Percentiles rank a stretch among this genome's conserved stretches.
phyloP scores from a whole-genome alignment of 2,329 filamentous ascomycete genomes.

The Nothophaeocryptopus gaeumannii region DNA sequence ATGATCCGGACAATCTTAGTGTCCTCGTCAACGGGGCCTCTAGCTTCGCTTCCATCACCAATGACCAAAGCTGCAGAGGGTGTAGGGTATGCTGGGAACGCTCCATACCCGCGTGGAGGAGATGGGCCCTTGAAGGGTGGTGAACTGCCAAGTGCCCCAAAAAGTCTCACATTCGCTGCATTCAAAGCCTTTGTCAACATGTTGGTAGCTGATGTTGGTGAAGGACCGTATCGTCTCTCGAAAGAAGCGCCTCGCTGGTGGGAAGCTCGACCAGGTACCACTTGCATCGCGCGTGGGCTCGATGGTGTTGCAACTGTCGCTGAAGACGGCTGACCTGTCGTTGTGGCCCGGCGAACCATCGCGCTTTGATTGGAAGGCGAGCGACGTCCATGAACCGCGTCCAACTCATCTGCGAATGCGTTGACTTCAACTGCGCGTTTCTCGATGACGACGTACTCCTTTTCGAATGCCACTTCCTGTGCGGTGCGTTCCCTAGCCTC shows the following conservation, averaged over 20 bases:
- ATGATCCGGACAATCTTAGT: constrained; percentile 72
- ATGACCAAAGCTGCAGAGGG: constrained; percentile 62
- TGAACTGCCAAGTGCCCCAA: constrained; percentile 65
- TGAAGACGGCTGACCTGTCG: constrained; percentile 68
- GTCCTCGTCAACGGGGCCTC: constrained; percentile 72
- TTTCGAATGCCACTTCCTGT: constrained; percentile 84
- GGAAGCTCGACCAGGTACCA: constrained; percentile 65
- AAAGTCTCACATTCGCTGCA: constrained; percentile 76
- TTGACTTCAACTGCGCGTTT: constrained; percentile 95
- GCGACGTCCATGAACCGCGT: constrained; percentile 59
- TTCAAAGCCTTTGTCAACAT: constrained; percentile 94
- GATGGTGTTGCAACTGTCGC: constrained; percentile 64
- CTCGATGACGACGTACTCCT: constrained; percentile 94
- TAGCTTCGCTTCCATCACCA: constrained; percentile 57
- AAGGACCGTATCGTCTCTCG: constrained; percentile 72
- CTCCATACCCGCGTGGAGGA: constrained; percentile 71
- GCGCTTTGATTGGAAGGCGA: constrained; percentile 52
- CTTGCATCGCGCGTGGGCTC: constrained; percentile 71
- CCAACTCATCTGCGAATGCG: constrained; percentile 91
- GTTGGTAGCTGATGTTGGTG: constrained; percentile 75
- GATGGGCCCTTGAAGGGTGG: constrained; percentile 64
- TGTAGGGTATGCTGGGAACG: constrained; percentile 81
- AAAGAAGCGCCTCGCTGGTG: constrained; percentile 78
- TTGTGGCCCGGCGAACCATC: constrained; percentile 73
- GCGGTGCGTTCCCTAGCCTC: constrained; percentile 64